Conservation (phyloP, 2,329 filamentous ascomycete species). For the Aspergillus oerlinghausenensis region DNA sequence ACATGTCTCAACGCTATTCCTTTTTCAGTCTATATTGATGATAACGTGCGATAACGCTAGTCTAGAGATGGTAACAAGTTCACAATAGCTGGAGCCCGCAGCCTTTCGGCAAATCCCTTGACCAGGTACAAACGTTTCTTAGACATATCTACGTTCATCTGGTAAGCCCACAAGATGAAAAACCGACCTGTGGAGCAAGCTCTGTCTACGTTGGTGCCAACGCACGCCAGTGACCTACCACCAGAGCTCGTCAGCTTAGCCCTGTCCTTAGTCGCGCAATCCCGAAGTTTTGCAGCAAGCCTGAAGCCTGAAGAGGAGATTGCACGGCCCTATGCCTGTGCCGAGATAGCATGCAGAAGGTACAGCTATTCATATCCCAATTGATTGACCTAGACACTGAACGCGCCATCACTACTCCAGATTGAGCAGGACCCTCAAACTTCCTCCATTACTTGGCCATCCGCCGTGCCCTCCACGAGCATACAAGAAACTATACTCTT, state of each 20-base stretch:
- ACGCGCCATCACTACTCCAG: conserved; percentile 39
- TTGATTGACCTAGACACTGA: neutral
- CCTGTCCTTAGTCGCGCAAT: conserved; percentile 71
- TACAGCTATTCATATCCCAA: conserved; percentile 29
- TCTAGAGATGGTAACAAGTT: neutral
- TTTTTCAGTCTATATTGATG: neutral
- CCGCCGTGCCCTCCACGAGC: conserved; percentile 74
- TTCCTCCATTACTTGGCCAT: conserved; percentile 69
- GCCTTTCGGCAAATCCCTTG: neutral
- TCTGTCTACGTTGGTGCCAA: conserved; percentile 69
- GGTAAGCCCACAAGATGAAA: conserved; percentile 53
- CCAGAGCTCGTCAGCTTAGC: conserved; percentile 67
- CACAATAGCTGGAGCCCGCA: too few species aligned
- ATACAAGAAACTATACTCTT: conserved; percentile 78
- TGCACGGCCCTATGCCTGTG: conserved; percentile 77
- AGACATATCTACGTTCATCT: neutral
- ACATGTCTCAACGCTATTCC: neutral
- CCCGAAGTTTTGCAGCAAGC: conserved; percentile 68
- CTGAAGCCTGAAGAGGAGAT: conserved; percentile 84
- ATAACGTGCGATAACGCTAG: neutral
- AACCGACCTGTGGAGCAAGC: conserved; percentile 68
- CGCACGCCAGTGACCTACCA: conserved; percentile 63
- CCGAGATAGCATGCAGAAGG: conserved; percentile 86
- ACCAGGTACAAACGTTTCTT: neutral
- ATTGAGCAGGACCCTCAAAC: conserved; percentile 68